These are phyloP conservation scores for Fusarium sp. DNA, from an alignment of 2,329 filamentous ascomycete species.

Conservation along the genomic window DNA sequence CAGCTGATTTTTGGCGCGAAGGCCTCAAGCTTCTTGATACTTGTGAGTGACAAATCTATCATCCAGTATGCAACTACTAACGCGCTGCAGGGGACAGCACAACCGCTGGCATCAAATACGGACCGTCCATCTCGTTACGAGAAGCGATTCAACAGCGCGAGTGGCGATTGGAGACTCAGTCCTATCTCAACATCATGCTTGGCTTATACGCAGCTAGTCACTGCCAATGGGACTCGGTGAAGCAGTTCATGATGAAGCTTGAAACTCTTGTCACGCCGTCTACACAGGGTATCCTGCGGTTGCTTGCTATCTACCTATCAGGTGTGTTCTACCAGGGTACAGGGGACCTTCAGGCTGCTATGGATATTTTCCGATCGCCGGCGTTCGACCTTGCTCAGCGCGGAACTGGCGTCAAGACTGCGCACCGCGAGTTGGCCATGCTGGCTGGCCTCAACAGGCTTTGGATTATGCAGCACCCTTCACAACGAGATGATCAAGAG, in stretches of 20 bases:
- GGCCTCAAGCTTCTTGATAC: slow-evolving; percentile 58
- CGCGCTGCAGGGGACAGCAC: slow-evolving; percentile 47
- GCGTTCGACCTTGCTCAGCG: slow-evolving; percentile 59
- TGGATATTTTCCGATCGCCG: slow-evolving; percentile 70
- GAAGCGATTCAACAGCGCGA: slow-evolving; percentile 66
- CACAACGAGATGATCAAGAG: slow-evolving; percentile 64
- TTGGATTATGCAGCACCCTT: slow-evolving; percentile 74
- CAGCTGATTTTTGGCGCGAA: slow-evolving; percentile 54
- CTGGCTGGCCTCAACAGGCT: slow-evolving; percentile 74
- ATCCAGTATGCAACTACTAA: slow-evolving; percentile 6
- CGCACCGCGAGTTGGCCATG: slow-evolving; percentile 70
- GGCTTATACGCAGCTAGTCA: slow-evolving; percentile 75
- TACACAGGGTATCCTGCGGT: slow-evolving; percentile 52
- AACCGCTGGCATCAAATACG: slow-evolving; percentile 50
- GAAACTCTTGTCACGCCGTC: slow-evolving; percentile 54
- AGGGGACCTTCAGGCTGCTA: slow-evolving; percentile 74
- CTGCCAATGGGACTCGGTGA: slow-evolving; percentile 74
- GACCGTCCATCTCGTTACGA: slow-evolving; percentile 61
- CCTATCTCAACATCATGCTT: slow-evolving; percentile 75
- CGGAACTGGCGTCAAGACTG: slow-evolving; percentile 55
- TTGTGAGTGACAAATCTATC: slow-evolving; percentile 47
- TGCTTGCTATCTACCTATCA: slow-evolving; percentile 74
- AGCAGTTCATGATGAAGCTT: slow-evolving; percentile 64
- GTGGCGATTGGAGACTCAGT: slow-evolving; percentile 72
- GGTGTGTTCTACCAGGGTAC: slow-evolving; percentile 81